Conservation (phyloP, 768 basidiomycete genomes). For the Neoboletus magnificus region DNA sequence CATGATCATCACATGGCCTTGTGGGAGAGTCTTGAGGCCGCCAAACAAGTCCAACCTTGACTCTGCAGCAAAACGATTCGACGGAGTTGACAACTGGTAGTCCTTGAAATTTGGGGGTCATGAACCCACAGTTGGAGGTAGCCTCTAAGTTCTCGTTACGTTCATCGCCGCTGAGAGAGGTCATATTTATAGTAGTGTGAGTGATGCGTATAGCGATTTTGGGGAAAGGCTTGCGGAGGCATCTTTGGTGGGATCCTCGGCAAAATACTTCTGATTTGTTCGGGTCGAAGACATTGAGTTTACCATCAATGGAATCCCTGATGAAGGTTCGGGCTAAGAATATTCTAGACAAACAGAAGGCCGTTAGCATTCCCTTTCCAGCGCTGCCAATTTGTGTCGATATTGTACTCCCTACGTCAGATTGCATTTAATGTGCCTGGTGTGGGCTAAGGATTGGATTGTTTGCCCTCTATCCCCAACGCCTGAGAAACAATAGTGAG, state of each 20-base stretch:
- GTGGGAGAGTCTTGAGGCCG: neutral
- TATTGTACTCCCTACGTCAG: neutral
- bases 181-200: neutral
- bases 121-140: neutral
- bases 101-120: neutral
- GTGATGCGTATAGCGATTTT: neutral
- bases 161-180: neutral
- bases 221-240: neutral
- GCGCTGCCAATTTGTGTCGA: neutral
- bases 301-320: slow-evolving; percentile 9
- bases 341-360: slow-evolving; percentile 2
- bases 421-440: slow-evolving; percentile 18
- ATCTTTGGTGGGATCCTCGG: neutral
- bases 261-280: neutral
- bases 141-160: neutral
- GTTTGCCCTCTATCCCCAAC: slow-evolving; percentile 15
- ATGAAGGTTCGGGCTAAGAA: slow-evolving; percentile 9
- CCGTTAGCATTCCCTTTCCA: slow-evolving; percentile 11
- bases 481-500: slow-evolving; percentile 47
- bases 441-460: neutral
- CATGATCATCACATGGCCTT: neutral
- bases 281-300: slow-evolving; percentile 1
- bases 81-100: neutral
- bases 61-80: neutral
- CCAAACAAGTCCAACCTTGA: neutral